A percentile compares a stretch with the other conserved stretches of the same genome.
Evolutionary conservation across 1,284 basidiomycete genomes (phyloP).

Genomic region (Papiliotrema laurentii): DNA sequence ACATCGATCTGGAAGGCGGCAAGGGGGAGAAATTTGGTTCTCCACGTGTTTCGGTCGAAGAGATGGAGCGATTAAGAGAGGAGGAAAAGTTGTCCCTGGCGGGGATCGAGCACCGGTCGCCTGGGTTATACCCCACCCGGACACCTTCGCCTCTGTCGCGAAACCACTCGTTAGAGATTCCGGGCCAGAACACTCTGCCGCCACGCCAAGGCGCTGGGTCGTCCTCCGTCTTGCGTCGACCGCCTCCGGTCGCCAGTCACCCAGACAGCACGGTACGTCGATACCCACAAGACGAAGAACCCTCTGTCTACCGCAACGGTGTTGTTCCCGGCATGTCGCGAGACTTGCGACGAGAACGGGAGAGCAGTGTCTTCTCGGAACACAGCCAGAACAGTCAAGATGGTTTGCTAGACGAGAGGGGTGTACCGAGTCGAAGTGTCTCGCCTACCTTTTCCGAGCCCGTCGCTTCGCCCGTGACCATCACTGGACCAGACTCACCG

Average conservation of each 20-base stretch:
- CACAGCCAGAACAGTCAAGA: constrained; percentile 22
- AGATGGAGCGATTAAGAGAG: constrained; percentile 27
- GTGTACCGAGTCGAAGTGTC: background rate
- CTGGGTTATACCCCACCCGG: constrained; percentile 11
- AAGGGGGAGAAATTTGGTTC: constrained; percentile 36
- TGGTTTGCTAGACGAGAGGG: constrained; percentile 18
- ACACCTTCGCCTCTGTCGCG: constrained; percentile 30
- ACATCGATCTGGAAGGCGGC: constrained; percentile 49
- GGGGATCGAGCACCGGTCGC: constrained; percentile 31
- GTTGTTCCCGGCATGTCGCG: background rate
- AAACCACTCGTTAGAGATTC: constrained; percentile 13
- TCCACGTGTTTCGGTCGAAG: constrained; percentile 22
- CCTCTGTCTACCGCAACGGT: constrained; percentile 10
- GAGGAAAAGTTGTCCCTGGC: constrained; percentile 32
- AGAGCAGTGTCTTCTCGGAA: constrained; percentile 20
- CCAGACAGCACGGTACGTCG: constrained; percentile 6
- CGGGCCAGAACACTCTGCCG: constrained; percentile 2
- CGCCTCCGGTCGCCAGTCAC: constrained; percentile 21
- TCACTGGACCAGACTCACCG: too few relatives aligned
- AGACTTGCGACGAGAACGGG: constrained; percentile 10
- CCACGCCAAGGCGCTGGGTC: constrained; percentile 6
- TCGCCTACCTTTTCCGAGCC: background rate
- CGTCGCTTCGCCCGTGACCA: constrained; percentile 2
- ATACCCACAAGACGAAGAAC: constrained; percentile 19
- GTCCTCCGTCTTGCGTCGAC: constrained; percentile 18